These are phyloP conservation scores for Penicillium sp. DNA, from an alignment of 2,329 filamentous ascomycete genomes.

Conservation along the genomic window DNA sequence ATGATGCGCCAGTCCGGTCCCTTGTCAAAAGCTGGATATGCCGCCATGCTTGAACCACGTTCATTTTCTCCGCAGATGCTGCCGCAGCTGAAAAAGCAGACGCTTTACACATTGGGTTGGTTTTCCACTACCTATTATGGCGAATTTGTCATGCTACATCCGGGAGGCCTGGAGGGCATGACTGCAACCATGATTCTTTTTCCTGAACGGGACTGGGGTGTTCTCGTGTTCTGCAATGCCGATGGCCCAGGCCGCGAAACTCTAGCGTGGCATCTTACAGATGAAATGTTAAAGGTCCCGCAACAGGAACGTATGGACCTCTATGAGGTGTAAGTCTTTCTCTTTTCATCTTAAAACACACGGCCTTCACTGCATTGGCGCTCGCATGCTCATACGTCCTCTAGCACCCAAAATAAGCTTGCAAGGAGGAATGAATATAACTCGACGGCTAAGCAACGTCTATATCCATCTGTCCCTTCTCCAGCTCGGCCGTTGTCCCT, in stretches of 20 bases:
- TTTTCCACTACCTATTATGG: constrained; percentile 14
- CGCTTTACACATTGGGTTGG: constrained; percentile 12
- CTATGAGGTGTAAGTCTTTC: neutral
- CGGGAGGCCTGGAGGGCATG: constrained; percentile 14
- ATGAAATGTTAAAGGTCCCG: constrained; percentile 10
- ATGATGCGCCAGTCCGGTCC: constrained; percentile 6
- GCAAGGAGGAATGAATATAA: neutral
- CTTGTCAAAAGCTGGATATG: constrained; percentile 8
- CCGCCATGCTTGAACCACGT: constrained; percentile 1
- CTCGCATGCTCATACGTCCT: neutral
- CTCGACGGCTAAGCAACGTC: constrained; percentile 1
- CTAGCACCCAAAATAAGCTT: constrained; percentile 2
- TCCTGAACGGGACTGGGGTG: constrained; percentile 11
- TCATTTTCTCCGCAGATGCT: constrained; percentile 9
- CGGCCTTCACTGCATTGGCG: neutral
- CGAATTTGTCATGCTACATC: constrained; percentile 13
- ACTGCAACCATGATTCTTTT: constrained; percentile 13
- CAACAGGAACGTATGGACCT: constrained; percentile 11
- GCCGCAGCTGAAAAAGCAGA: constrained; percentile 9
- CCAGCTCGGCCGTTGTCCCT: constrained; percentile 3
- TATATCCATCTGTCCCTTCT: constrained; percentile 2
- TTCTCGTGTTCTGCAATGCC: constrained; percentile 14
- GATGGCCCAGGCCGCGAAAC: constrained; percentile 4
- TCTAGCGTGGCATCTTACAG: constrained; percentile 14
- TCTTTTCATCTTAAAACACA: neutral